Conservation (phyloP, 331 rosid species). For the Malus hybrid region DNA sequence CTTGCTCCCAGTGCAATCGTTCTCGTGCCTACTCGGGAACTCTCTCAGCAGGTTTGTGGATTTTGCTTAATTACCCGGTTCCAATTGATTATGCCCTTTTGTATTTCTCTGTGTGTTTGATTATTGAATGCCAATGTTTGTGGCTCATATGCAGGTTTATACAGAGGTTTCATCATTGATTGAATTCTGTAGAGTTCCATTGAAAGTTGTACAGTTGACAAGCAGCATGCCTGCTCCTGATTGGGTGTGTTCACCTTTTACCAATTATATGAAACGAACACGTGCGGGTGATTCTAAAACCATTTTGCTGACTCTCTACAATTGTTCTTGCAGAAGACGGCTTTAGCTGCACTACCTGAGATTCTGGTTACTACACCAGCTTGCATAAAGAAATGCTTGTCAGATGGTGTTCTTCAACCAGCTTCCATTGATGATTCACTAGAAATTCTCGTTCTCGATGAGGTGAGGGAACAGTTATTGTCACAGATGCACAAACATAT, state of each 20-base stretch:
- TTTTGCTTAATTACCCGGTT: background rate
- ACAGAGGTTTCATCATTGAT: conserved; percentile 55
- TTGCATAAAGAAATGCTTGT: conserved; percentile 77
- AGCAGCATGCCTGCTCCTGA: conserved; percentile 62
- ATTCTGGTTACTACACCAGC: conserved; percentile 83
- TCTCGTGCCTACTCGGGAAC: conserved; percentile 81
- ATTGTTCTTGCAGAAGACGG: conserved; percentile 51
- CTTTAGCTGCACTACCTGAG: conserved; percentile 75
- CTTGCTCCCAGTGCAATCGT: conserved; percentile 69
- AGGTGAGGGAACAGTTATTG: conserved; percentile 37
- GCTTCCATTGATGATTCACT: conserved; percentile 53
- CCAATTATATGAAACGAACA: background rate
- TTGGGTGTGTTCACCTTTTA: conserved; percentile 52
- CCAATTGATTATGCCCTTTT: background rate
- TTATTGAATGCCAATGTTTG: background rate
- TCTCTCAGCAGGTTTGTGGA: conserved; percentile 64
- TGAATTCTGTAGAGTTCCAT: conserved; percentile 65
- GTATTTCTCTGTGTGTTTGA: background rate
- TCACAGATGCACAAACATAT: background rate
- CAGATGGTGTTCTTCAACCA: conserved; percentile 44
- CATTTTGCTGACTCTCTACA: background rate
- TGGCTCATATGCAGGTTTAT: conserved; percentile 44
- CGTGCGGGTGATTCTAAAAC: background rate
- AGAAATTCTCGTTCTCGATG: conserved; percentile 87
- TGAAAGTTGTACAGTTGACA: conserved; percentile 78